These are phyloP conservation scores for Euphorbia corollata DNA, from an alignment of 441 rosid species.

Conservation along the genomic window DNA sequence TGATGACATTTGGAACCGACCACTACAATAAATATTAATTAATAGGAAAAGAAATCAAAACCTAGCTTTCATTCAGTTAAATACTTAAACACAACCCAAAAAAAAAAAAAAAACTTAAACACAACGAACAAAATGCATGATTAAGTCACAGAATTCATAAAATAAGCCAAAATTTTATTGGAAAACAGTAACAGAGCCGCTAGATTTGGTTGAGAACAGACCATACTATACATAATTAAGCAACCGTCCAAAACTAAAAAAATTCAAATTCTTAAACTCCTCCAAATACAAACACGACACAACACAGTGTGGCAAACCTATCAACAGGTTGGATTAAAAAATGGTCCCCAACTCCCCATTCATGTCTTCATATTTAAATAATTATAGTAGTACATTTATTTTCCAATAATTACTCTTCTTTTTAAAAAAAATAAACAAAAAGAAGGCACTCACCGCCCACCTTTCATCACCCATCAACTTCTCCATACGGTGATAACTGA, in stretches of 20 bases:
- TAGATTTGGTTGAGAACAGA: background rate
- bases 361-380: background rate
- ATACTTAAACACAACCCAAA: background rate
- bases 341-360: background rate
- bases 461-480: slow-evolving; percentile 25
- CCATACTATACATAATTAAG: background rate
- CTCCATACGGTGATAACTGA: slow-evolving; percentile 24
- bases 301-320: background rate
- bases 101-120: background rate
- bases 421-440: background rate
- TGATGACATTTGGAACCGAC: no score
- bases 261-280: background rate
- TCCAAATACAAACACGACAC: background rate
- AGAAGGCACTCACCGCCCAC: slow-evolving; percentile 30
- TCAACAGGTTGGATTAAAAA: background rate
- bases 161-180: slow-evolving; percentile 11
- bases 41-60: no score
- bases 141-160: background rate
- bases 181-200: slow-evolving; percentile 17
- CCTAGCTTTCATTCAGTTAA: background rate
- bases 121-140: no score
- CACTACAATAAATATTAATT: no score
- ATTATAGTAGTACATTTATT: no score
- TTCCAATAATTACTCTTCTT: no score
- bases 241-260: slow-evolving; percentile 20